phyloP scores from a whole-genome alignment of 352 stramenopile species.

The Globisporangium canariense region DNA sequence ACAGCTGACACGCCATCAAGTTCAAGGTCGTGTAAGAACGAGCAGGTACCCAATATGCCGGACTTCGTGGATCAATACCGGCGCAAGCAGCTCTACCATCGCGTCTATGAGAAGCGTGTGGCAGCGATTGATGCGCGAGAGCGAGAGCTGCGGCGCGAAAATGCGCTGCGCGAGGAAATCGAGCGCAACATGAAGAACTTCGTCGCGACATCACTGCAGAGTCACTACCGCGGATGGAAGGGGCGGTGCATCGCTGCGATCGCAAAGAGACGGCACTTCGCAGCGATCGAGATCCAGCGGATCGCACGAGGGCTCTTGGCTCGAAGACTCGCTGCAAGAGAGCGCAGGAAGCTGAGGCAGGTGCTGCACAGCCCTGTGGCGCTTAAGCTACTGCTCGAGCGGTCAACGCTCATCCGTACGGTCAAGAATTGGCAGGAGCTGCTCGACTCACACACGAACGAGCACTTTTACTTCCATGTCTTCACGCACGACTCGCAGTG shows the following conservation, averaged over 20 bases:
- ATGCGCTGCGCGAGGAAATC: conserved; percentile 72
- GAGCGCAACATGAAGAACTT: conserved; percentile 70
- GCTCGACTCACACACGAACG: conserved; percentile 75
- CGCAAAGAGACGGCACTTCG: conserved; percentile 34
- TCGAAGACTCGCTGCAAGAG: conserved; percentile 33
- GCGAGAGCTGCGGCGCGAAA: conserved; percentile 43
- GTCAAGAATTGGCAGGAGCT: conserved; percentile 77
- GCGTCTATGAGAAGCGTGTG: conserved; percentile 57
- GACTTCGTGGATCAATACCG: conserved; percentile 47
- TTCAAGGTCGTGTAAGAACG: too few species aligned
- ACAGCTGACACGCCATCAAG: background rate
- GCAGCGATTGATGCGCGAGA: conserved; percentile 40
- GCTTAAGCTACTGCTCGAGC: conserved; percentile 63
- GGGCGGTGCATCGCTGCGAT: conserved; percentile 33
- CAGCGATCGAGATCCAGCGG: conserved; percentile 53
- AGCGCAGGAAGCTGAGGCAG: conserved; percentile 47
- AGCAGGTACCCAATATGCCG: conserved; percentile 18
- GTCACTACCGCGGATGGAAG: conserved; percentile 59
- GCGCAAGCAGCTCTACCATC: conserved; percentile 41
- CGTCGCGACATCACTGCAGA: conserved; percentile 66
- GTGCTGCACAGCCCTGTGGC: conserved; percentile 67
- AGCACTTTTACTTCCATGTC: conserved; percentile 86
- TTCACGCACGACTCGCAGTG: conserved; percentile 80
- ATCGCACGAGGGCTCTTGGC: conserved; percentile 57
- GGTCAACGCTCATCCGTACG: conserved; percentile 56